Evolutionary conservation across 2,329 filamentous ascomycete genomes (phyloP).

Genomic region (Teratosphaeria pseudoeucalypti): DNA sequence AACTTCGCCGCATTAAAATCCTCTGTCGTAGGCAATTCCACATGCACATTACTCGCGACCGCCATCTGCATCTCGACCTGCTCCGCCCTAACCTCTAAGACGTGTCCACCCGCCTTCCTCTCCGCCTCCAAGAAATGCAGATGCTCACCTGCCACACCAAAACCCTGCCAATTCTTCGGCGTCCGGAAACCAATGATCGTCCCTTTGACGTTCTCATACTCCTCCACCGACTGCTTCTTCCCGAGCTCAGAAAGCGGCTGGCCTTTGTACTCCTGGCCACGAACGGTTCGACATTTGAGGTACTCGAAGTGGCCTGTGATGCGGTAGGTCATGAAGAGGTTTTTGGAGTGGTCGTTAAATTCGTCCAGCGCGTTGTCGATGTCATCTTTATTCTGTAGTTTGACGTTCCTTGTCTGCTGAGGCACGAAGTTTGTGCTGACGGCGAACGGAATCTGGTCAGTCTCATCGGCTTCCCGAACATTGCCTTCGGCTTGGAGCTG

Average conservation of each 20-base stretch:
- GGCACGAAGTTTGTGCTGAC: constrained; percentile 24
- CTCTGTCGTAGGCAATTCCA: constrained; percentile 30
- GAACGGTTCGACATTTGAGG: constrained; percentile 24
- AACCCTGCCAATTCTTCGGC: constrained; percentile 30
- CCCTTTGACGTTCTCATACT: constrained; percentile 27
- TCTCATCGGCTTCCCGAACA: constrained; percentile 22
- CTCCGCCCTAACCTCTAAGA: constrained; percentile 27
- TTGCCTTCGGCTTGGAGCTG: constrained; percentile 31
- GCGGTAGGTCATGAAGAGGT: constrained; percentile 26
- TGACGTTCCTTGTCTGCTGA: constrained; percentile 15
- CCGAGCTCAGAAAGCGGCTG: constrained; percentile 27
- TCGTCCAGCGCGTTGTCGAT: constrained; percentile 17
- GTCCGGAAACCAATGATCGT: constrained; percentile 35
- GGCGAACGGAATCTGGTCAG: constrained; percentile 32
- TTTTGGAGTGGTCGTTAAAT: constrained; percentile 20
- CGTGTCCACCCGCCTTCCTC: constrained; percentile 30
- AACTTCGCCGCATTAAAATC: constrained; percentile 29
- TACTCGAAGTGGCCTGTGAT: constrained; percentile 21
- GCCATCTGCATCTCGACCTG: constrained; percentile 28
- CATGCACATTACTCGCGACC: constrained; percentile 28
- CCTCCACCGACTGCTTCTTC: constrained; percentile 30
- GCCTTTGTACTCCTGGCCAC: constrained; percentile 23
- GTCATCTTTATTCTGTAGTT: constrained; percentile 15
- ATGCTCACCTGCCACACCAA: constrained; percentile 33
- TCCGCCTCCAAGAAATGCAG: constrained; percentile 32